Percentiles rank a stretch among this genome's conserved stretches.
These are phyloP conservation scores for Trifolium fragiferum DNA, from an alignment of 306 rosid species.

Conservation along the genomic window DNA sequence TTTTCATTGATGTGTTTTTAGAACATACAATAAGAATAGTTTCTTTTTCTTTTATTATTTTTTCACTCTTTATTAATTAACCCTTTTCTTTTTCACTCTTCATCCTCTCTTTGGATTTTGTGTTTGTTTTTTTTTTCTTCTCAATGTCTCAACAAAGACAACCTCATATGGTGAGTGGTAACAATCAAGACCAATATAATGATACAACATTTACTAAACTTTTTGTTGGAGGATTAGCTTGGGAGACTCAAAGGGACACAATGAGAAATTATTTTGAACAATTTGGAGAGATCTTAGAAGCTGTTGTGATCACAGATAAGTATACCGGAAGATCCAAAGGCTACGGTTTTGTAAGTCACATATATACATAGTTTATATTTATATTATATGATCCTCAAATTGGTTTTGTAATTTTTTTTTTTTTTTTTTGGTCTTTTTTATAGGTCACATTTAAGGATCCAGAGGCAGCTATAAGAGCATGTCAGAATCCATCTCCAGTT, in stretches of 20 bases:
- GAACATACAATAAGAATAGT: slow-evolving; percentile 37
- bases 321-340: slow-evolving; percentile 98
- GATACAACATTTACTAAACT: slow-evolving; percentile 90
- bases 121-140: slow-evolving; percentile 25
- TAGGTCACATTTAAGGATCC: slow-evolving; percentile 97
- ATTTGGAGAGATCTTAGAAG: slow-evolving; percentile 95
- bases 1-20: slow-evolving; percentile 60
- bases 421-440: background rate
- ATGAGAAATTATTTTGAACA: slow-evolving; percentile 90
- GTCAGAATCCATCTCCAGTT: slow-evolving; percentile 93
- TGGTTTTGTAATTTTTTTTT: slow-evolving; percentile 9
- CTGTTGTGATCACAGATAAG: slow-evolving; percentile 94
- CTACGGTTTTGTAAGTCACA: slow-evolving; percentile 87
- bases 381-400: slow-evolving; percentile 37
- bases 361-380: slow-evolving; percentile 23
- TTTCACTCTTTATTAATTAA: slow-evolving; percentile 42
- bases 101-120: slow-evolving; percentile 43
- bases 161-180: slow-evolving; percentile 66
- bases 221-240: slow-evolving; percentile 96
- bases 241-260: slow-evolving; percentile 95
- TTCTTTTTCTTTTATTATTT: slow-evolving; percentile 39
- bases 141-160: slow-evolving; percentile 81
- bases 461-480: slow-evolving; percentile 89
- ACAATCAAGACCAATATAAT: slow-evolving; percentile 61
- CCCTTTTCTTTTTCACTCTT: slow-evolving; percentile 30